Conservation (phyloP, 441 rosid genomes). For the Populus hybrid region DNA sequence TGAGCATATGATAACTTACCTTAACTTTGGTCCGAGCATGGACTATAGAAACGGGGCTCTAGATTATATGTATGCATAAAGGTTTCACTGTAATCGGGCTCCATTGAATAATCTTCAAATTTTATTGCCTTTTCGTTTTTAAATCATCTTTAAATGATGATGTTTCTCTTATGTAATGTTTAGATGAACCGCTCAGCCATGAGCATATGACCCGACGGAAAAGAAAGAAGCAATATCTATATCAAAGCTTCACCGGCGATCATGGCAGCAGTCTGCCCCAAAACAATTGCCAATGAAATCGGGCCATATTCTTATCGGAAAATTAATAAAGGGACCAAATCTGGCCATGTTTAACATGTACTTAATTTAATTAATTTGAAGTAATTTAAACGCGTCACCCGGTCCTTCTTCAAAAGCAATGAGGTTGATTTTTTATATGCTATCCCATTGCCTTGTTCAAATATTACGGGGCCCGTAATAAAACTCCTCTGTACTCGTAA, state of each 20-base stretch:
- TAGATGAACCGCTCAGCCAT: background rate
- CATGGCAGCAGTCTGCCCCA: background rate
- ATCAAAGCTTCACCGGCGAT: background rate
- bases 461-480: background rate
- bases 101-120: background rate
- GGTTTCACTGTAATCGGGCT: constrained; percentile 11
- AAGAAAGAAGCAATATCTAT: background rate
- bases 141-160: constrained; percentile 16
- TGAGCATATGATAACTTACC: constrained; percentile 31
- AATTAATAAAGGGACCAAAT: no score
- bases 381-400: background rate
- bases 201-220: background rate
- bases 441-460: background rate
- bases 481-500: background rate
- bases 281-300: background rate
- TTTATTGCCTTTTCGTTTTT: background rate
- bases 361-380: no score
- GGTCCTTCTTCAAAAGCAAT: background rate
- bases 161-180: background rate
- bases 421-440: background rate
- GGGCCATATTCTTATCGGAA: background rate
- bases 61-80: constrained; percentile 5
- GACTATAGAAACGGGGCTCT: constrained; percentile 25
- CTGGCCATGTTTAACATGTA: background rate
- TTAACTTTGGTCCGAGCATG: constrained; percentile 15